These are phyloP conservation scores for Entomortierella lignicola DNA, from an alignment of 192 early-diverging fungal genomes.

Conservation along the genomic window DNA sequence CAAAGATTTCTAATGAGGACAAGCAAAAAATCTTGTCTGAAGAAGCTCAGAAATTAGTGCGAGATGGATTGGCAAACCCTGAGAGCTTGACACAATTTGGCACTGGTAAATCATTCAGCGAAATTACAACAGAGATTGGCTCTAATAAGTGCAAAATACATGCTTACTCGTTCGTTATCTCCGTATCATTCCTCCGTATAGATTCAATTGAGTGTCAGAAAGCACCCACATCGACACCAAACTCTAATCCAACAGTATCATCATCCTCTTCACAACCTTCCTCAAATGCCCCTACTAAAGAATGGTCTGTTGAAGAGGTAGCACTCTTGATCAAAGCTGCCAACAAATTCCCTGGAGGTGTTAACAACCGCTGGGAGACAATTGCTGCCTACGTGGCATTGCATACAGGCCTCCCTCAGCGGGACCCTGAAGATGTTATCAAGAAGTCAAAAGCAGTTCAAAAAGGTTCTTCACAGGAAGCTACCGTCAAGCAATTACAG, in stretches of 20 bases:
- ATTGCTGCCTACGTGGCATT: conserved; percentile 82
- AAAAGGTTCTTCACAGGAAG: conserved; percentile 57
- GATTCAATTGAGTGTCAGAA: conserved; percentile 10
- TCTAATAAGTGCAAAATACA: too few relatives aligned
- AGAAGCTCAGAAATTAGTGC: conserved; percentile 47
- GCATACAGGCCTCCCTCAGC: conserved; percentile 71
- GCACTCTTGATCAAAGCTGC: conserved; percentile 81
- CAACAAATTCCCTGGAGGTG: conserved; percentile 86
- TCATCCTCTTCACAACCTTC: neutral
- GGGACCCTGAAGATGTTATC: conserved; percentile 78
- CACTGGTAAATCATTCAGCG: conserved; percentile 31
- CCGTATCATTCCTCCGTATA: conserved; percentile 3
- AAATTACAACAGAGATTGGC: neutral
- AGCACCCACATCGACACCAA: neutral
- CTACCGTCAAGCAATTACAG: conserved; percentile 27
- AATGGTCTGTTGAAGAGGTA: conserved; percentile 80
- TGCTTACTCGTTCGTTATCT: too few relatives aligned
- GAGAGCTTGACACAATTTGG: conserved; percentile 54
- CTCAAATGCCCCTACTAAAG: conserved; percentile 24
- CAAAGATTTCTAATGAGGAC: conserved; percentile 25
- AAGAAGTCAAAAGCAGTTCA: conserved; percentile 76
- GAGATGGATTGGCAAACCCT: conserved; percentile 25
- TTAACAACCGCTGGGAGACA: conserved; percentile 78
- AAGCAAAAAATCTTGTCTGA: conserved; percentile 43
- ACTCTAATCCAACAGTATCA: neutral